Evolutionary conservation across 176 grass and related monocot species (phyloP), one percentile per base, ranked within the genome.

Genomic region (Musa schizocarpa): DNA sequence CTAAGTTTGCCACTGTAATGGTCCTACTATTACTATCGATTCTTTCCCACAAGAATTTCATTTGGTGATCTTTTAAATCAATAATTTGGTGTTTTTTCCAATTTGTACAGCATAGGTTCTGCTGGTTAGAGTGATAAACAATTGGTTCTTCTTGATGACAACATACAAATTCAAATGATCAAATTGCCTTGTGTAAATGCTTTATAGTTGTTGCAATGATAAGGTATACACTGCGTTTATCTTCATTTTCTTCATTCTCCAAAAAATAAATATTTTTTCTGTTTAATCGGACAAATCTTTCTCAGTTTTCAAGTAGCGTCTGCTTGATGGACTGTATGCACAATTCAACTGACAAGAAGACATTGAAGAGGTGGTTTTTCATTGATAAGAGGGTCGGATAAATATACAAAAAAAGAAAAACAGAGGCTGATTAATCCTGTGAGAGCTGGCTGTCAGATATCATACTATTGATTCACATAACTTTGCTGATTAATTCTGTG

Each of bases 321-420:
- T 74, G 23, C 52, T 56, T 78, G 76, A 78, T 66, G 76, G 76
- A 78, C 50, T 66, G 59, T 49, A 54, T 54, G 63, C 76, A 68
- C 76, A 78, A 67, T 25, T 78, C 61, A 20, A 78, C 43, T 69
- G 76, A 78, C 50, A 78, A 78, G 76, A 78, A 78, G 64, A 78
- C 76, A 54, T 78, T 78, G 51, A 69, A 69, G 51, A 27, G 76
- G 76, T 78, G 76, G 76, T 78, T 68, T 34, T 78, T 78, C 52
- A 78, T 78, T 55, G 76, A 78, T 21, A 78, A 78, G 54, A 78
- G 76, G 22, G 76, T 78, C 56, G 76, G 76, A 22, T 78, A 78
- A 78, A 8, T 68, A 68, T 53, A 55, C 14, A 24, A 51, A 20
- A 20, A 52, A 27, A 13, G 56, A 52, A 59, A 16, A 55, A 13